phyloP scores from a whole-genome alignment of 1,284 basidiomycete species.

The Ganoderma lingzhi region DNA sequence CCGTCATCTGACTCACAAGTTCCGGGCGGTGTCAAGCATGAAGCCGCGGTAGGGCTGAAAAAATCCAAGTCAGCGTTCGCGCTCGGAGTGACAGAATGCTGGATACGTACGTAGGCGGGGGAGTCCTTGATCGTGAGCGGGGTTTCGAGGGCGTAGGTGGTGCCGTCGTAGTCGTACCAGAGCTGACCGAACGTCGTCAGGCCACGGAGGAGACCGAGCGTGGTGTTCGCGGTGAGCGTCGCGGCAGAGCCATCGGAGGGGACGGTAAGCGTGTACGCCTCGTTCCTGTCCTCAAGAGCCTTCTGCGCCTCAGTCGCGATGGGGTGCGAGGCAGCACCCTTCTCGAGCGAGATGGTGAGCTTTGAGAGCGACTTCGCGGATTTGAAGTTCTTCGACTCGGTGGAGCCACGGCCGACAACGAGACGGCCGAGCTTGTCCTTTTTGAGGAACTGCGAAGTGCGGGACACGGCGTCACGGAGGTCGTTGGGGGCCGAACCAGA shows the following conservation, averaged over 20 bases:
- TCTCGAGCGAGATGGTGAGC: constrained; percentile 53
- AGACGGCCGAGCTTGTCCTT: constrained; percentile 56
- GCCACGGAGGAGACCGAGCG: constrained; percentile 83
- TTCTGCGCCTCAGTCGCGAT: constrained; percentile 66
- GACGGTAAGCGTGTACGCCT: constrained; percentile 72
- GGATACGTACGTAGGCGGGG: constrained; percentile 64
- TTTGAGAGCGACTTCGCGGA: constrained; percentile 40
- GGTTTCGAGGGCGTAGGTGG: constrained; percentile 64
- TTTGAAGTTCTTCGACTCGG: constrained; percentile 45
- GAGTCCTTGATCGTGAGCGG: constrained; percentile 69
- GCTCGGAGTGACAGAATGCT: neutral
- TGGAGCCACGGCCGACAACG: constrained; percentile 57
- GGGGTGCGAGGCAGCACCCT: constrained; percentile 42
- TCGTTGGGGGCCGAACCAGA: constrained; percentile 50
- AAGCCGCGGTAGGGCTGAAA: constrained; percentile 80
- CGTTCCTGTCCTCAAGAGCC: constrained; percentile 62
- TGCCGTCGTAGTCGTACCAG: constrained; percentile 63
- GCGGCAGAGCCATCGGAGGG: constrained; percentile 69
- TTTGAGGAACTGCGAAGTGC: constrained; percentile 48
- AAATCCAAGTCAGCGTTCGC: neutral
- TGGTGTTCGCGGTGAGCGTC: constrained; percentile 71
- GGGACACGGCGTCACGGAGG: constrained; percentile 52
- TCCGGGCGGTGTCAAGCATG: constrained; percentile 81
- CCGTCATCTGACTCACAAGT: constrained; percentile 52
- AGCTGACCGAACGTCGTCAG: constrained; percentile 87